phyloP scores from a whole-genome alignment of 2,329 filamentous ascomycete genomes.

The Uncinocarpus reesii region DNA sequence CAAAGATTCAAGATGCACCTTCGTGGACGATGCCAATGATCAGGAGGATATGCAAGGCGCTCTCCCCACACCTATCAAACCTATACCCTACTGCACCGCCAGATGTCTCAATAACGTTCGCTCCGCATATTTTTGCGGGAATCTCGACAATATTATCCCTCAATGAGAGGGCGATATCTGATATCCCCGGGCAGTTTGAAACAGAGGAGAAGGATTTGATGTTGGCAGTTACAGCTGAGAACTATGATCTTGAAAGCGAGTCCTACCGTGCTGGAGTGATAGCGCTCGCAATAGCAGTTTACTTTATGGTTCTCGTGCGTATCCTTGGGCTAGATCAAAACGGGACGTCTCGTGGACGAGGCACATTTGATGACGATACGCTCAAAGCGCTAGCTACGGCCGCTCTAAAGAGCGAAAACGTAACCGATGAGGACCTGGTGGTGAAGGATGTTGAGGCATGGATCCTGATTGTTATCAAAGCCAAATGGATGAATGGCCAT shows the following conservation, averaged over 20 bases:
- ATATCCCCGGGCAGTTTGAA: constrained; percentile 40
- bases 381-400: constrained; percentile 32
- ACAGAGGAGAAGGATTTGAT: constrained; percentile 30
- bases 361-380: neutral
- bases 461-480: constrained; percentile 45
- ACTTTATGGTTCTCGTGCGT: constrained; percentile 38
- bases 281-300: constrained; percentile 35
- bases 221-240: constrained; percentile 33
- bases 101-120: constrained; percentile 42
- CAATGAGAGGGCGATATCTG: constrained; percentile 33
- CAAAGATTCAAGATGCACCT: constrained; percentile 38
- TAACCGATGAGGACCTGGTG: constrained; percentile 25
- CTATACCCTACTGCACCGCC: constrained; percentile 30
- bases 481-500: constrained; percentile 44
- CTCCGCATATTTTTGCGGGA: constrained; percentile 64
- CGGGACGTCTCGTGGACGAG: neutral
- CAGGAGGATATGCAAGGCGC: constrained; percentile 53
- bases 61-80: constrained; percentile 44
- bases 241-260: constrained; percentile 37
- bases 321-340: constrained; percentile 5
- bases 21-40: constrained; percentile 61
- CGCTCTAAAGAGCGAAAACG: constrained; percentile 28
- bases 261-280: constrained; percentile 33
- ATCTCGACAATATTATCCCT: constrained; percentile 50
- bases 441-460: constrained; percentile 51